These are phyloP conservation scores for Melanomma pulvis-pyrius DNA, from an alignment of 495 filamentous ascomycete genomes.

Conservation along the genomic window DNA sequence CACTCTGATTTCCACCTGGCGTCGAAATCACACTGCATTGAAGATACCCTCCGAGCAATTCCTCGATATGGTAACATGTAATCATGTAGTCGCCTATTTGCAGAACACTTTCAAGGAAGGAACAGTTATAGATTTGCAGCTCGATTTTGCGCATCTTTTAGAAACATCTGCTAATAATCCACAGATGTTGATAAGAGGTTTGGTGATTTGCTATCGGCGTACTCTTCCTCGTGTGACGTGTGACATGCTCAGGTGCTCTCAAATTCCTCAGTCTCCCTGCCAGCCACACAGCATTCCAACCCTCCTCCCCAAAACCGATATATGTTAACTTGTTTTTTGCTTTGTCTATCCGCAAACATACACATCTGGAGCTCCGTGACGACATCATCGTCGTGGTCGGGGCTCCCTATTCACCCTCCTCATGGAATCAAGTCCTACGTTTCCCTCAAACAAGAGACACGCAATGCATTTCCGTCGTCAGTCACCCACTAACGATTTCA, in stretches of 20 bases:
- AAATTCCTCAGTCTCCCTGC: slow-evolving; percentile 18
- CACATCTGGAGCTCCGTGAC: not conserved
- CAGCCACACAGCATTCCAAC: slow-evolving; percentile 31
- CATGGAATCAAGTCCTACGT: slow-evolving; percentile 1
- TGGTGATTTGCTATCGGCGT: not conserved
- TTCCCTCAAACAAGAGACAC: slow-evolving; percentile 18
- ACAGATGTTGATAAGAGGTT: not conserved
- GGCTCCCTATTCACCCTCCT: not conserved
- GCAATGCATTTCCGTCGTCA: slow-evolving; percentile 22
- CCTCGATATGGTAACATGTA: slow-evolving; percentile 4
- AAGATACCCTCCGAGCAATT: slow-evolving; percentile 21
- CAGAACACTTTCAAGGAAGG: not conserved
- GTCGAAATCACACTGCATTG: slow-evolving; percentile 11
- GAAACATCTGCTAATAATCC: not conserved
- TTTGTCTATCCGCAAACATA: not conserved
- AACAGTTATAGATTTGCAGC: not conserved
- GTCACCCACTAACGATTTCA: not conserved
- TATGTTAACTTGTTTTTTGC: not conserved
- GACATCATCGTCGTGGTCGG: not conserved
- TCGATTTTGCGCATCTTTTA: not conserved
- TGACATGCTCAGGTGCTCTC: not conserved
- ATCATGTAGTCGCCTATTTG: not conserved
- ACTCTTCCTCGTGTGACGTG: not conserved
- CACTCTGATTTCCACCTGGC: slow-evolving; percentile 12
- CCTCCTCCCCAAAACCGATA: slow-evolving; percentile 10